Base-by-base conservation (phyloP, 73 alveolate genomes). In the Blepharisma stoltei region DNA sequence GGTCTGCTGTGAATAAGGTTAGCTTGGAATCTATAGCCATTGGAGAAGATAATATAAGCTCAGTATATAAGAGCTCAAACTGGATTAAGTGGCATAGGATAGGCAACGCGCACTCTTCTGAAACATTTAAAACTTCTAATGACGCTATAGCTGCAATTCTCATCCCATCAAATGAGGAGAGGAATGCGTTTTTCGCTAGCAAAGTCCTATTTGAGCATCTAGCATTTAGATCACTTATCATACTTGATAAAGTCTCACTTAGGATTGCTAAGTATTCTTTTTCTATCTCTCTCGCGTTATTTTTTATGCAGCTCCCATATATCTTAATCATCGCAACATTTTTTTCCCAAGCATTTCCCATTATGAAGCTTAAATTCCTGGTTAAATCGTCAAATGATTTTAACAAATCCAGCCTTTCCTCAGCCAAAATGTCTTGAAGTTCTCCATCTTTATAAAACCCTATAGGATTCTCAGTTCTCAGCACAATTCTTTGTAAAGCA, bases 291-390 rank as follows among this genome's bases (percentile, higher is more conserved):
- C 45, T 25, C 14, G 73, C 38, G 45, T 60, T n/a, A 14, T 60
- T 60, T 5, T 60, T 14, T 14, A 60, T 9, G 11, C 14, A n/a
- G 11, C 18, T 18, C 2, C 46, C 37, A 60, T 60, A 60, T 60
- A 60, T 25, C 5, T 60, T 60, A 8, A 60, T 9, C 18, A 60
- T 25, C 18, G 14, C 73, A 1, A 25, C 23, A 25, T 60, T 60
- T 25, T 25, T 14, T 38, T 60, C 73, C 73, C 73, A 60, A 18
- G 73, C 73, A 25, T 60, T 60, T 8, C 73, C 73, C 46, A 60
- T 20, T 60, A 60, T 8, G 46, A 60, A 60, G 23, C 73, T 60
- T 14, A 60, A 14, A 25, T 60, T 14, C 4, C 23, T 60, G 38
- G 5, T 14, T 14, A 38, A 14, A 2, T 60, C 73, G 46, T 60